Evolutionary conservation across 352 stramenopile genomes (phyloP).

Genomic region (Phytophthora sansomeana): DNA sequence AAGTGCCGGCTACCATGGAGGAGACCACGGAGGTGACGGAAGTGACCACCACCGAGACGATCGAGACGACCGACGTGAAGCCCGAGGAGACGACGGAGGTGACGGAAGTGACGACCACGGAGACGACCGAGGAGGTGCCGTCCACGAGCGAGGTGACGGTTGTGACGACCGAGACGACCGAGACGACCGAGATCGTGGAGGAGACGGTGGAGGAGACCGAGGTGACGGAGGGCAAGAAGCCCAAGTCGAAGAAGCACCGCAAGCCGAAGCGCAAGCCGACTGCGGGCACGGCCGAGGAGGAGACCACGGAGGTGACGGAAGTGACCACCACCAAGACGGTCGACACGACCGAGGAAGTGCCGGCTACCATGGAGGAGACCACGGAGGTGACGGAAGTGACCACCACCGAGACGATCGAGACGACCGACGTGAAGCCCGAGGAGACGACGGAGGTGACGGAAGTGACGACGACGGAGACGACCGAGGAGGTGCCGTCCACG

Average conservation of each 20-base stretch:
- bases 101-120: conserved; percentile 3
- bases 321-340: no score
- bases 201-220: conserved; percentile 14
- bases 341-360: no score
- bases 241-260: conserved; percentile 14
- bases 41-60: conserved; percentile 3
- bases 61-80: conserved; percentile 2
- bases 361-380: no score
- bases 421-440: no score
- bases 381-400: no score
- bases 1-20: no score
- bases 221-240: conserved; percentile 12
- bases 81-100: conserved; percentile 7
- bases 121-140: conserved; percentile 8
- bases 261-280: conserved; percentile 12
- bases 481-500: no score
- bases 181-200: conserved; percentile 8
- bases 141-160: conserved; percentile 8
- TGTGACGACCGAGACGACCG: conserved; percentile 3
- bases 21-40: conserved; percentile 8
- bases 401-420: no score
- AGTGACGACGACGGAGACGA: no score
- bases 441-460: no score
- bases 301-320: no score
- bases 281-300: conserved; percentile 8